Evolutionary conservation across 2,329 filamentous ascomycete genomes (phyloP).

Genomic region (Cladophialophora carrionii): DNA sequence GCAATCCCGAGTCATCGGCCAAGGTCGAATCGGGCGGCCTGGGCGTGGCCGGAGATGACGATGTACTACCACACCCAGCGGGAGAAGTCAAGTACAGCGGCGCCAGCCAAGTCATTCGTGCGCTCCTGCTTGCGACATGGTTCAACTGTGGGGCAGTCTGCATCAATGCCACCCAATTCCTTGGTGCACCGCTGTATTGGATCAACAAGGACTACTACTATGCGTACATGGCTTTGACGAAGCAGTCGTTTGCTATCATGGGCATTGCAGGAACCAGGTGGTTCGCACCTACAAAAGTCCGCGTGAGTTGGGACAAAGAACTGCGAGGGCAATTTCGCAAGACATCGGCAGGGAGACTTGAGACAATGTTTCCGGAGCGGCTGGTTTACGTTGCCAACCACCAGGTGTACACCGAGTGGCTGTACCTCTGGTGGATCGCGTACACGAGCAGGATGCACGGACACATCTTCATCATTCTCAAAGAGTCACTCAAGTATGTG

Average conservation of each 20-base stretch:
- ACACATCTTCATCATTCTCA: conserved; percentile 68
- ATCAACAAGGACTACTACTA: conserved; percentile 65
- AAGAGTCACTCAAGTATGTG: conserved; percentile 66
- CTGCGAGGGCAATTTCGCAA: conserved; percentile 62
- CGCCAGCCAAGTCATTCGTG: conserved; percentile 51
- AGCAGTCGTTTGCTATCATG: conserved; percentile 66
- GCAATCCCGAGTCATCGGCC: conserved; percentile 29
- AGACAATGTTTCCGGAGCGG: conserved; percentile 63
- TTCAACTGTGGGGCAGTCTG: conserved; percentile 49
- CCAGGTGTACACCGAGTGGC: conserved; percentile 70
- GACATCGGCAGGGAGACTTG: conserved; percentile 60
- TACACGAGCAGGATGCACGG: conserved; percentile 69
- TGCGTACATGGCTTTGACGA: conserved; percentile 67
- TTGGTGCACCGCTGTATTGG: conserved; percentile 64
- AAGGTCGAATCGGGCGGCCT: background rate
- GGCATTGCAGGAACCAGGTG: conserved; percentile 65
- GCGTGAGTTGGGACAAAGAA: conserved; percentile 64
- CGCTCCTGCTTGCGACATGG: conserved; percentile 51
- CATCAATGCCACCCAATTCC: conserved; percentile 60
- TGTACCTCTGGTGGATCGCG: conserved; percentile 70
- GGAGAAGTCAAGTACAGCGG: conserved; percentile 50
- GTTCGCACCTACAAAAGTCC: conserved; percentile 65
- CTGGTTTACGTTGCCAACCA: conserved; percentile 67
- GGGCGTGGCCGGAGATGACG: conserved; percentile 21
- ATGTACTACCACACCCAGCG: conserved; percentile 30